These are phyloP conservation scores for Pseudocercospora eumusae DNA, from an alignment of 2,329 filamentous ascomycete genomes.

Conservation along the genomic window DNA sequence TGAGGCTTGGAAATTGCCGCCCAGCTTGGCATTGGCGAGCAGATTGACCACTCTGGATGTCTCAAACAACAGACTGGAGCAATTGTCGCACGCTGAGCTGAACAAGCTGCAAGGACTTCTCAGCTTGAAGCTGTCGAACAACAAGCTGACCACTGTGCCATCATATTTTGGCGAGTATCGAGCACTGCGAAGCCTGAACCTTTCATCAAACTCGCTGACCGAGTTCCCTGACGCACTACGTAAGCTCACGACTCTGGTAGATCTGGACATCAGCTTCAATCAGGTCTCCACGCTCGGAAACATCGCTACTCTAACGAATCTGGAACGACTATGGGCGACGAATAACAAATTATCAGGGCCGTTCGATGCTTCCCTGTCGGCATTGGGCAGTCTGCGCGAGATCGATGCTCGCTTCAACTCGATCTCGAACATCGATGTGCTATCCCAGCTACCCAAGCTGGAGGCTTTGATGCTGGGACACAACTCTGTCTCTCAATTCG, in stretches of 20 bases:
- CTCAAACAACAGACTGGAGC: slow-evolving; percentile 89
- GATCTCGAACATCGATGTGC: slow-evolving; percentile 83
- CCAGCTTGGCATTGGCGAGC: slow-evolving; percentile 77
- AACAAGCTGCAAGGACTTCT: slow-evolving; percentile 73
- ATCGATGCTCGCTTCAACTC: slow-evolving; percentile 93
- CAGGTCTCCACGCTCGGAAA: slow-evolving; percentile 76
- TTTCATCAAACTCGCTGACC: slow-evolving; percentile 90
- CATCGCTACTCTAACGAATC: slow-evolving; percentile 73
- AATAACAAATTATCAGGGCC: slow-evolving; percentile 84
- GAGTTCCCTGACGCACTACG: slow-evolving; percentile 84
- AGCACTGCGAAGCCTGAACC: slow-evolving; percentile 77
- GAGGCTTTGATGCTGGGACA: slow-evolving; percentile 90
- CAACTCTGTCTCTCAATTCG: slow-evolving; percentile 87
- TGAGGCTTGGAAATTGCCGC: slow-evolving; percentile 81
- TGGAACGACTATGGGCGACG: slow-evolving; percentile 91
- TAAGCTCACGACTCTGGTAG: slow-evolving; percentile 77
- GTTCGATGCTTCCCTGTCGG: slow-evolving; percentile 68
- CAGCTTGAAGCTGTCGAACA: slow-evolving; percentile 92
- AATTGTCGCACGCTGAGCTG: slow-evolving; percentile 81
- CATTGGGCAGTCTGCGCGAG: slow-evolving; percentile 78
- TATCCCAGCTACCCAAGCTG: slow-evolving; percentile 79
- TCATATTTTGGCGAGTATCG: slow-evolving; percentile 79
- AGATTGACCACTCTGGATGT: slow-evolving; percentile 87
- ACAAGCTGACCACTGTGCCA: slow-evolving; percentile 77
- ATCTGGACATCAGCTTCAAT: slow-evolving; percentile 97